Evolutionary conservation across 2,329 filamentous ascomycete genomes (phyloP), one percentile per base, ranked within the genome.

Genomic region (Ophiostoma triangulosporum): DNA sequence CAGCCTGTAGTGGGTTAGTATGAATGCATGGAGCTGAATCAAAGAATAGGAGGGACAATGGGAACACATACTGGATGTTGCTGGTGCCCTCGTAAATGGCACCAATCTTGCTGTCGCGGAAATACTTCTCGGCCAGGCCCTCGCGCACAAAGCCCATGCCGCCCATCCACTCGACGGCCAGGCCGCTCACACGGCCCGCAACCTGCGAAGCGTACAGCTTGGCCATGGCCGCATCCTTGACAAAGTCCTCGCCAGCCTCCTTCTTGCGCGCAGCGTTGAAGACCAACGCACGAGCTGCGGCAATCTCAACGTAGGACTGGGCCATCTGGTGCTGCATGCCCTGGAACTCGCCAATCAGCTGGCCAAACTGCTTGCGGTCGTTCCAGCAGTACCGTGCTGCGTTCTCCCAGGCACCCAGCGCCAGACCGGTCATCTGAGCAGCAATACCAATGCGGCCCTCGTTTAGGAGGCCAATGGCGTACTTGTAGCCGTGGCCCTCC

Each of bases 311-410:
- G 73, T 91, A 97, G 1, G 89, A 85, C 71, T 98, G 93, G 2
- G 93, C 93, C 58, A 98, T 84, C 73, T 98, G 93, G 74, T 96
- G 90, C 73, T 97, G 91, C 93, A 98, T 97, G 63, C 89, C 90
- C 72, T 98, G 93, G 78, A 98, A 98, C 68, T 94, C 87, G 64
- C 93, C 93, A 56, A 98, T 84, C 53, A 95, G 79, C 65, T 88
- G 77, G 60, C 93, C 91, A 66, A 98, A 98, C 73, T 98, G 93
- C 73, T 88, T 89, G 64, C 93, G 86, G 73, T 98, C 93, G 70
- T 97, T 97, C 89, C 89, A 98, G 60, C 89, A 89, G 71, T 98
- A 97, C 58, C 78, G 78, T 56, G 86, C 91, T 27, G 93, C 93
- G 65, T 97, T 96, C 68, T 96, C 90, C 73, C 87, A 98, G 15